Evolutionary conservation across 2,329 filamentous ascomycete genomes (phyloP).

Genomic region (Elsinoe necatrix): DNA sequence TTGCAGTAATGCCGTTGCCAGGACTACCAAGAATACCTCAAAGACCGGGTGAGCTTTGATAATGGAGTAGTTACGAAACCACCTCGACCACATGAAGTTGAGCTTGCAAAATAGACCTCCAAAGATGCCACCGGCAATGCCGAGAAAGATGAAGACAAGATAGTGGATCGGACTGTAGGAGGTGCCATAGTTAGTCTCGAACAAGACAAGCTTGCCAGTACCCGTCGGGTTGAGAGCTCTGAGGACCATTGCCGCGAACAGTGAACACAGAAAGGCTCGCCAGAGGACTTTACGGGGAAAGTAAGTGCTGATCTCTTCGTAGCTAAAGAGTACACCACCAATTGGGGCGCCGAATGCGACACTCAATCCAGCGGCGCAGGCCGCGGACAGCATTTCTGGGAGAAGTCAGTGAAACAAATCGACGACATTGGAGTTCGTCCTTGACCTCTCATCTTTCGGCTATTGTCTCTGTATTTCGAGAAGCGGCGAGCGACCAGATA

Average conservation of each 20-base stretch:
- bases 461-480: conserved; percentile 50
- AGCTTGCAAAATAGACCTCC: conserved; percentile 51
- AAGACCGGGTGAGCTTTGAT: conserved; percentile 50
- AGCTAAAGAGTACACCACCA: conserved; percentile 53
- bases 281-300: conserved; percentile 53
- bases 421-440: too few species aligned
- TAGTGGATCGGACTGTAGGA: conserved; percentile 50
- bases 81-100: conserved; percentile 50
- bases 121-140: conserved; percentile 50
- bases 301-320: conserved; percentile 53
- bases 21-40: conserved; percentile 47
- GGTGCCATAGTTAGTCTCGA: conserved; percentile 51
- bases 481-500: conserved; percentile 46
- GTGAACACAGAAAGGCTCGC: conserved; percentile 51
- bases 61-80: conserved; percentile 44
- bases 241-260: conserved; percentile 47
- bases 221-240: conserved; percentile 52
- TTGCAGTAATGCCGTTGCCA: conserved; percentile 47
- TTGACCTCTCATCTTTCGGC: conserved; percentile 43
- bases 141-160: conserved; percentile 48
- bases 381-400: conserved; percentile 47
- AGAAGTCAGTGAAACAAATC: background rate
- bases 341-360: conserved; percentile 57
- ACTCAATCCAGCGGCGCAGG: conserved; percentile 49
- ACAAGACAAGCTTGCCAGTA: conserved; percentile 53